These are phyloP conservation scores for Huntiella bhutanensis DNA, from an alignment of 2,329 filamentous ascomycete species.

Conservation along the genomic window DNA sequence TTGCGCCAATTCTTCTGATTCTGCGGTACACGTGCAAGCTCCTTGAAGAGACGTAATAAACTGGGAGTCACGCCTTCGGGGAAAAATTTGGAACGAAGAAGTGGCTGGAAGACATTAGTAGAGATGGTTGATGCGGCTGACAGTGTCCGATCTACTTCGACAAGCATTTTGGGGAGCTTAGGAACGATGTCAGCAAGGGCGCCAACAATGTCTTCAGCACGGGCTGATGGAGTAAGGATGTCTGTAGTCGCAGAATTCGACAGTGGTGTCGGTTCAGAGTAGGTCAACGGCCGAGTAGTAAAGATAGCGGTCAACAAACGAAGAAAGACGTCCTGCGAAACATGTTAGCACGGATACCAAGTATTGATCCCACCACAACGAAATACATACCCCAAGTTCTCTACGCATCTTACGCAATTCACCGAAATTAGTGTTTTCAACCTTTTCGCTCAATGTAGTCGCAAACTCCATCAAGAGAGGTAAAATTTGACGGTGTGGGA, in stretches of 20 bases:
- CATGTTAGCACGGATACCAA: neutral
- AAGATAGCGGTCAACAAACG: conserved; percentile 83
- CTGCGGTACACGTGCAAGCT: conserved; percentile 58
- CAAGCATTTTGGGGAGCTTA: conserved; percentile 61
- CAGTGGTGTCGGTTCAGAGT: conserved; percentile 34
- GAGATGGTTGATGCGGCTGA: conserved; percentile 66
- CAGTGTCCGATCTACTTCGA: conserved; percentile 68
- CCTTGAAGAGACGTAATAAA: conserved; percentile 53
- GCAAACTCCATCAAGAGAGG: conserved; percentile 76
- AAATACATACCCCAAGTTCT: conserved; percentile 56
- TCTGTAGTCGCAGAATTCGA: conserved; percentile 18
- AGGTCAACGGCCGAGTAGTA: conserved; percentile 64
- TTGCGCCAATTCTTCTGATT: conserved; percentile 85
- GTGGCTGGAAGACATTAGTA: conserved; percentile 61
- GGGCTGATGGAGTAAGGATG: conserved; percentile 22
- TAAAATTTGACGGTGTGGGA: conserved; percentile 81
- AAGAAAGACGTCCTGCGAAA: conserved; percentile 60
- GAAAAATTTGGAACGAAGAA: conserved; percentile 67
- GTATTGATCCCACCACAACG: neutral
- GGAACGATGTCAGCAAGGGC: conserved; percentile 66
- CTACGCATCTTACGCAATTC: conserved; percentile 83
- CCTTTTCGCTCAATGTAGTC: conserved; percentile 77
- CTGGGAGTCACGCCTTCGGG: conserved; percentile 63
- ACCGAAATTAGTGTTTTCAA: conserved; percentile 94
- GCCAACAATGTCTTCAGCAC: conserved; percentile 56